phyloP scores from a whole-genome alignment of 192 early-diverging fungal genomes.

The Coemansia sp. region DNA sequence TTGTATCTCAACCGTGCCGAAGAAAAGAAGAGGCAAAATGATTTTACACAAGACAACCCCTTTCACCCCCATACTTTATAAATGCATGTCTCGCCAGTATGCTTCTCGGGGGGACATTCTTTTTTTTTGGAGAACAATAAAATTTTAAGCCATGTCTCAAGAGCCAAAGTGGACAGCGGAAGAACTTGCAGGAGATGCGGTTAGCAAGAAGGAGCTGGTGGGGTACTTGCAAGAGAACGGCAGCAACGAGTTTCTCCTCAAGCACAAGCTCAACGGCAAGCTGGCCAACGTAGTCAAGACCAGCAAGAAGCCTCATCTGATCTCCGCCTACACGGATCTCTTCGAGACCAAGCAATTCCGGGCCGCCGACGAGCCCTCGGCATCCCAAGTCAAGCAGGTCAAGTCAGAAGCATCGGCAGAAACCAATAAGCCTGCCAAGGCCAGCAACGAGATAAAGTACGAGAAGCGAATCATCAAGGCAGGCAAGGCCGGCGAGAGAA shows the following conservation, averaged over 20 bases:
- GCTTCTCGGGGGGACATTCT: too few species aligned
- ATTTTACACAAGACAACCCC: background rate
- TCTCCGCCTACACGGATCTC: conserved; percentile 61
- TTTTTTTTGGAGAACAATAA: background rate
- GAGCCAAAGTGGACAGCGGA: conserved; percentile 59
- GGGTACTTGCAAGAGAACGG: conserved; percentile 63
- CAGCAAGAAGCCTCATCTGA: conserved; percentile 63
- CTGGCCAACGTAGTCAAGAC: conserved; percentile 64
- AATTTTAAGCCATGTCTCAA: background rate
- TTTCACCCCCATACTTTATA: background rate
- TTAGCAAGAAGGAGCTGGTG: conserved; percentile 72
- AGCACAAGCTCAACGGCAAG: conserved; percentile 72
- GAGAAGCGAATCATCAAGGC: conserved; percentile 64
- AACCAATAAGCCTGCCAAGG: conserved; percentile 10
- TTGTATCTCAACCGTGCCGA: too few species aligned
- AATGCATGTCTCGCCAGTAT: background rate
- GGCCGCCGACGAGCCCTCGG: conserved; percentile 34
- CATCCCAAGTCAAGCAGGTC: conserved; percentile 34
- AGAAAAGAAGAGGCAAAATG: background rate
- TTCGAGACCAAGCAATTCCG: conserved; percentile 62
- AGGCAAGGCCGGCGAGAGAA: conserved; percentile 54
- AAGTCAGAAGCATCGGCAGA: conserved; percentile 12
- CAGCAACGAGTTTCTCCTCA: conserved; percentile 61
- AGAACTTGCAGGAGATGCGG: conserved; percentile 60
- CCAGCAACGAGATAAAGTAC: conserved; percentile 58